Conservation (phyloP, 805 yeast species). For the Lachancea sp. region DNA sequence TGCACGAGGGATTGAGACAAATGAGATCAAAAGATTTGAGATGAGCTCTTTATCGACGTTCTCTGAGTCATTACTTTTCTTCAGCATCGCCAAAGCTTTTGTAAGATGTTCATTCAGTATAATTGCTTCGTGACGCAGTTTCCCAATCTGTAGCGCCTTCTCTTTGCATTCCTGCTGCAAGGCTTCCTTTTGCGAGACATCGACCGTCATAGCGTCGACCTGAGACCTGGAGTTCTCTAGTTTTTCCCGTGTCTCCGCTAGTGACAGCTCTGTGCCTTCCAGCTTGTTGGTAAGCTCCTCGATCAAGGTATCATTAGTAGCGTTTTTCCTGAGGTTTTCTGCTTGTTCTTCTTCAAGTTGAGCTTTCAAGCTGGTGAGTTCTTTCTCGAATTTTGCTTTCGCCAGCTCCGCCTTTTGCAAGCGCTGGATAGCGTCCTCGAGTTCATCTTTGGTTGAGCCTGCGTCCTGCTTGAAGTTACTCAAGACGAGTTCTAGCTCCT, state of each 20-base stretch:
- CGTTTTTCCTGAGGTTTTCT: conserved; percentile 17
- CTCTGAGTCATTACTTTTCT: conserved; percentile 67
- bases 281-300: conserved; percentile 26
- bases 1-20: conserved; percentile 81
- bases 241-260: conserved; percentile 8
- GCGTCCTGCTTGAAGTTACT: conserved; percentile 32
- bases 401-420: conserved; percentile 13
- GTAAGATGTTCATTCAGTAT: conserved; percentile 90
- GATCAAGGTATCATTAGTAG: conserved; percentile 23
- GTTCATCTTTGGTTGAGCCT: conserved; percentile 32
- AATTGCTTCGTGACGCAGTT: conserved; percentile 89
- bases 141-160: conserved; percentile 77
- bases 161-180: conserved; percentile 54
- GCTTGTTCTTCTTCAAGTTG: conserved; percentile 11
- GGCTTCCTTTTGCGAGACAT: conserved; percentile 25
- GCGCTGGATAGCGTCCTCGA: conserved; percentile 32
- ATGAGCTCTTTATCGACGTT: conserved; percentile 83
- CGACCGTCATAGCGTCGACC: conserved; percentile 18
- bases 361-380: conserved; percentile 33
- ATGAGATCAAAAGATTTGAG: conserved; percentile 78
- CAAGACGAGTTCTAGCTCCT: conserved; percentile 36
- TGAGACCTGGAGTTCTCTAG: conserved; percentile 23
- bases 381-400: conserved; percentile 11
- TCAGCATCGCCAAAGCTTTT: conserved; percentile 81
- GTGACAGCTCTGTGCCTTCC: conserved; percentile 18